Conservation (phyloP, 2,329 filamentous ascomycete genomes). For the Endothia cerciana region DNA sequence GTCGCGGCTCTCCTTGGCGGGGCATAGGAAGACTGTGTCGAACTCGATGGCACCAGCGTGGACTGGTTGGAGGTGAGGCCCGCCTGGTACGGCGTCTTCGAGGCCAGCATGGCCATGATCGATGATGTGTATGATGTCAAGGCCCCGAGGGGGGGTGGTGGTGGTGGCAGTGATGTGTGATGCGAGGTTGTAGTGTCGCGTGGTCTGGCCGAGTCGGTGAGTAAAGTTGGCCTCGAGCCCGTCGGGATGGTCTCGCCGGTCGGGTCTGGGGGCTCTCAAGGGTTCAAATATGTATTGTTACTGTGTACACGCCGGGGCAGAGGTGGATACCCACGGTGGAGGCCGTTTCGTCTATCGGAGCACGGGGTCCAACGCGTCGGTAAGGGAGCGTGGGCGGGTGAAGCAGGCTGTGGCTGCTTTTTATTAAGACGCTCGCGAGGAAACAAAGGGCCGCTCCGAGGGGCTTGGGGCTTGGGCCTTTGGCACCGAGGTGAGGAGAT, state of each 20-base stretch:
- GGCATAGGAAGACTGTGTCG: constrained; percentile 53
- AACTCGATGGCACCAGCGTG: constrained; percentile 47
- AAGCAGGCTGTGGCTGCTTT: constrained; percentile 22
- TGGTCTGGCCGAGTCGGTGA: constrained; percentile 9
- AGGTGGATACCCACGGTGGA: constrained; percentile 14
- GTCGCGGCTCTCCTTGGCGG: constrained; percentile 57
- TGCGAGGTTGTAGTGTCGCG: neutral
- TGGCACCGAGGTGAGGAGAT: constrained; percentile 11
- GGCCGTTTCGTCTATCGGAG: constrained; percentile 22
- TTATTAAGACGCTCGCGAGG: constrained; percentile 2
- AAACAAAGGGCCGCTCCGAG: constrained; percentile 14
- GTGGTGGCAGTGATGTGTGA: neutral
- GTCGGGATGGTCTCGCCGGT: constrained; percentile 11
- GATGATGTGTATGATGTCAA: neutral
- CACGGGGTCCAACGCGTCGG: constrained; percentile 21
- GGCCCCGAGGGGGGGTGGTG: neutral
- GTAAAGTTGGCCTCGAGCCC: neutral
- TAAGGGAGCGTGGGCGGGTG: constrained; percentile 15
- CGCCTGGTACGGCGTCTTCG: constrained; percentile 71
- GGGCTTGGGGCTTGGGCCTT: constrained; percentile 11
- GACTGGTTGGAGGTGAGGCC: constrained; percentile 53
- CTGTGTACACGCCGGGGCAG: constrained; percentile 3
- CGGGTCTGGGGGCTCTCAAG: constrained; percentile 1
- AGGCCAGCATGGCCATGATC: constrained; percentile 77
- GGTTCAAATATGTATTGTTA: constrained; percentile 10